Evolutionary conservation across 2,329 filamentous ascomycete species (phyloP), one percentile per base, ranked within the genome.

Genomic region (Colletotrichum endophyticum): DNA sequence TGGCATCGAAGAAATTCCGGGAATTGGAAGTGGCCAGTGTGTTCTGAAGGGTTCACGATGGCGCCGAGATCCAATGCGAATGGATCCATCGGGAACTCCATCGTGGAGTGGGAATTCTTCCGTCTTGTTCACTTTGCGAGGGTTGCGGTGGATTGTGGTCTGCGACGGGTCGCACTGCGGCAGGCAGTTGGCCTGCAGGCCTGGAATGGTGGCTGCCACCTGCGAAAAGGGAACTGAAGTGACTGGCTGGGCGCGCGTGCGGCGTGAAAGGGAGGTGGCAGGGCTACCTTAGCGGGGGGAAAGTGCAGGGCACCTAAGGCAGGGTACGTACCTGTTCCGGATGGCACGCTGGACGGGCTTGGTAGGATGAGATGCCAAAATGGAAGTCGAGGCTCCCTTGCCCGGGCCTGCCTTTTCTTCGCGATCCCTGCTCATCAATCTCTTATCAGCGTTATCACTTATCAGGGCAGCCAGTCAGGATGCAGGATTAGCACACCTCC

Each of bases 371-470:
- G 8, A 8, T 9, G 5, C 16, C 7, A 12, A 44, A 36, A 5
- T 28, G 30, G 44, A 53, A 72, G 61, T 59, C 72, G 39, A 49
- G 67, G 59, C 19, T 70, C 34, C 72, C 72, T 62, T 70, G 66
- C 32, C n/a, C 66, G 19, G 27, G 36, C 57, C 36, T 19, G 19
- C 34, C 56, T 59, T 63, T 9, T 15, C 32, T 69, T 22, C 44
- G n/a, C 44, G 56, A 56, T n/a, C 70, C 70, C 64, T 69, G 70
- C 57, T 49, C 32, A 44, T 53, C 28, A 59, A 53, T 70, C 19
- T 73, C 70, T 70, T 76, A 76, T 76, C 70, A 73, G 64, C 15
- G 30, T 19, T 59, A 49, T 70, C 70, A 19, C 22, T 36, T 66
- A 56, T 74, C 59, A 59, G 22, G 8, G 34, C 34, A 44, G 28